Percentiles rank a stretch among this genome's conserved stretches.
Conservation (phyloP, 768 basidiomycete genomes). For the Royoungia palumana region DNA sequence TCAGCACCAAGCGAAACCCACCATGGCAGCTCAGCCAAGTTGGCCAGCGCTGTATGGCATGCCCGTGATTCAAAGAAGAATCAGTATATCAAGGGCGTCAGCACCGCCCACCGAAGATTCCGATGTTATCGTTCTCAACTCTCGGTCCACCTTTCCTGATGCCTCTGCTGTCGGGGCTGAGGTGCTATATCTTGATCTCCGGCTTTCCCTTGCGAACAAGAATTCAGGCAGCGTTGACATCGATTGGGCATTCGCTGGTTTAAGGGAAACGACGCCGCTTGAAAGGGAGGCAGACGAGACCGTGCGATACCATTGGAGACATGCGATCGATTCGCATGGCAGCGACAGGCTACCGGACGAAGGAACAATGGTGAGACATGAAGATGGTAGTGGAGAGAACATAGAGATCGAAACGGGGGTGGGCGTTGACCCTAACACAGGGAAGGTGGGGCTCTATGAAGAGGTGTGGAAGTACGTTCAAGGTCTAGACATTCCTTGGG, state of each 20-base stretch:
- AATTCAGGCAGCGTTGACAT: background rate
- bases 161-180: background rate
- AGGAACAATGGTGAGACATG: constrained; percentile 7
- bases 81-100: constrained; percentile 13
- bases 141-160: constrained; percentile 11
- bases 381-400: constrained; percentile 5
- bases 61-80: constrained; percentile 8
- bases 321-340: constrained; percentile 15
- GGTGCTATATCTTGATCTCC: constrained; percentile 20
- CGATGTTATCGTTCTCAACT: constrained; percentile 19
- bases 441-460: constrained; percentile 13
- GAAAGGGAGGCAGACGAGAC: background rate
- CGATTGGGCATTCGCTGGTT: constrained; percentile 15
- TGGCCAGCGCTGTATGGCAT: constrained; percentile 7
- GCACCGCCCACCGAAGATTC: constrained; percentile 16
- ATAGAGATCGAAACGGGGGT: constrained; percentile 15
- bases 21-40: background rate
- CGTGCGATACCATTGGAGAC: constrained; percentile 15
- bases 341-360: constrained; percentile 10
- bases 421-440: constrained; percentile 13
- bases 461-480: constrained; percentile 20
- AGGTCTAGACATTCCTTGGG: background rate
- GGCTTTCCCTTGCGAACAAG: constrained; percentile 5
- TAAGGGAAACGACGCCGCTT: constrained; percentile 7
- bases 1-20: background rate